Conservation (phyloP, 2,329 filamentous ascomycete genomes). For the Boeremia exigua region DNA sequence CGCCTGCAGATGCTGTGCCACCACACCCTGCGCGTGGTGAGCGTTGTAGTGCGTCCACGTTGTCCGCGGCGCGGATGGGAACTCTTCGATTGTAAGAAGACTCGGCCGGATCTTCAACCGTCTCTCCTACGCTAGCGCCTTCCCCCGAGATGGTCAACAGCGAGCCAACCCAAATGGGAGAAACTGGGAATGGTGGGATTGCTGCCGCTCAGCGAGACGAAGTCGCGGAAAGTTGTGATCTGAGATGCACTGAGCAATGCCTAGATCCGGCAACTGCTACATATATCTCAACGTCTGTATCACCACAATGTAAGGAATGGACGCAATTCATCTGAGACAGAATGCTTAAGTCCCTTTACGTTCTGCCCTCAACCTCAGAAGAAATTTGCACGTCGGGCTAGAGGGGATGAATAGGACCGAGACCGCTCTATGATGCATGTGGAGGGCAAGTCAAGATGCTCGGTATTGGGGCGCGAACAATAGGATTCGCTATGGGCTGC, state of each 20-base stretch:
- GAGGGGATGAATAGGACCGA: too few species aligned
- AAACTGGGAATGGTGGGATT: not conserved
- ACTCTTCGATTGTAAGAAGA: not conserved
- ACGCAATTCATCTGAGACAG: too few species aligned
- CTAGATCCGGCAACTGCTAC: too few species aligned
- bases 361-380: too few species aligned
- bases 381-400: too few species aligned
- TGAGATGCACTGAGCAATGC: too few species aligned
- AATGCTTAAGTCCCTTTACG: too few species aligned
- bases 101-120: not conserved
- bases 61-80: not conserved
- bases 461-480: not conserved
- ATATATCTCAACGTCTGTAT: too few species aligned
- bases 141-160: slow-evolving; percentile 6
- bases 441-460: not conserved
- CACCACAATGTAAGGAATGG: too few species aligned
- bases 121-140: slow-evolving; percentile 11
- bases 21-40: slow-evolving; percentile 7
- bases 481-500: not conserved
- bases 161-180: not conserved
- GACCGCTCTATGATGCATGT: too few species aligned
- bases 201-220: not conserved
- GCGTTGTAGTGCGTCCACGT: not conserved
- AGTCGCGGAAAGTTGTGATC: too few species aligned
- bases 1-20: slow-evolving; percentile 11